Base-by-base conservation (phyloP, 2,329 filamentous ascomycete species). In the Arthrinium phaeospermum region DNA sequence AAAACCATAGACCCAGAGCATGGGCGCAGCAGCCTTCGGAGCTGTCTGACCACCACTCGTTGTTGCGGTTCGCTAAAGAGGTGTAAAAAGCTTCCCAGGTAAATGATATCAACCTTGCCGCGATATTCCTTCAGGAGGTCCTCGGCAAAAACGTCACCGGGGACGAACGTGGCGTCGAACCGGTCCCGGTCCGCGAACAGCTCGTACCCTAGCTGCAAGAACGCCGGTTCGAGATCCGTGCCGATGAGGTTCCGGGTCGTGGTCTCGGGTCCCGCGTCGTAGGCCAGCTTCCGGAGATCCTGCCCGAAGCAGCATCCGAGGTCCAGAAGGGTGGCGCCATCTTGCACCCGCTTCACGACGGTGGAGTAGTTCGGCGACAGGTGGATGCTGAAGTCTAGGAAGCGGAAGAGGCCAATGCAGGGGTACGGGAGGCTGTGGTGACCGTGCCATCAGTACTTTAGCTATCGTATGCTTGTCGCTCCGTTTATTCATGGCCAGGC, bases 391-490 rank as follows among this genome's bases (percentile, higher is more conserved):
- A 72, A 72, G 69, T 71, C 69, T 14, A 72, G 69, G 49, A 72
- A 72, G n/a, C 71, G 53, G 69, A 72, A 71, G 61, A 64, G 44
- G 8, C 71, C 71, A 46, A 72, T 72, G 41, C 71, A 72, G n/a
- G 67, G 67, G 64, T 69, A 72, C 7, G 71, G 71, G 14, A 61
- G 16, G 3, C 53, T 61, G 53, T 12, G 2, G 19, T n/a, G 2
- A 10, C 7, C 22, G 7, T 10, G 22, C 3, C 1, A 22, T 49
- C 22, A 49, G 46, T 22, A 22, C 1, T 19, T 8, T 10, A 7
- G 22, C 6, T 22, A 47, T 7, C 4, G 22, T 8, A 19, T 22
- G 6, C 46, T 10, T 24, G 16, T 24, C 22, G 3, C 0, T 2
- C 2, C 4, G 5, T 24, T 19, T 49, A 10, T 22, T 22, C 0